phyloP scores from a whole-genome alignment of 2,329 filamentous ascomycete genomes.

The Hypoxylon sp. region DNA sequence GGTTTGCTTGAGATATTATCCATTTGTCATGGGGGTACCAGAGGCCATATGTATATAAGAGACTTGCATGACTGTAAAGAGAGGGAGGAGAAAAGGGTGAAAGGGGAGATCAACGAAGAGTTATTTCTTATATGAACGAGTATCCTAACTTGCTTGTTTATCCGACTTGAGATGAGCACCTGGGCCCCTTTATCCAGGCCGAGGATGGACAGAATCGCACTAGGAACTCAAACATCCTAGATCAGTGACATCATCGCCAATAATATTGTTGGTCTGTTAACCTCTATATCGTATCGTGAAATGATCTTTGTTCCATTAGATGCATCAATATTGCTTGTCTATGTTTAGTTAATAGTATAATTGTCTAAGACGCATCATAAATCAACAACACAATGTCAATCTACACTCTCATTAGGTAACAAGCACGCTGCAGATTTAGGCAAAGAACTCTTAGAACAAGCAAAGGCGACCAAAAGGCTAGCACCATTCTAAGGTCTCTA shows the following conservation, averaged over 20 bases:
- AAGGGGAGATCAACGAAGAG: not conserved
- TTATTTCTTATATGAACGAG: not conserved
- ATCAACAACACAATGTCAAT: not conserved
- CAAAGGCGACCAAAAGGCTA: conserved; percentile 19
- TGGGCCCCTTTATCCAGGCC: not conserved
- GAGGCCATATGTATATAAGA: not conserved
- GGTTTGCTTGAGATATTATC: not conserved
- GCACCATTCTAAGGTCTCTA: conserved; percentile 24
- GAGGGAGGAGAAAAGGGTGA: not conserved
- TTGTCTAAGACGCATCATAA: not conserved
- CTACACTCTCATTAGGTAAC: not conserved
- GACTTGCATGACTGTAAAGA: not conserved
- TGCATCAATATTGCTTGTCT: not conserved
- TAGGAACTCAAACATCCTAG: too few species aligned
- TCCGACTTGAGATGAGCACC: not conserved
- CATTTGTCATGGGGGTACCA: not conserved
- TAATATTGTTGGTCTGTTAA: too few species aligned
- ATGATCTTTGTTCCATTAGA: too few species aligned
- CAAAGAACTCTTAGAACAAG: not conserved
- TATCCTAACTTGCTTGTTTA: not conserved
- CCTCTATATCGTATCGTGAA: not conserved
- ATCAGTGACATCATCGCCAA: too few species aligned
- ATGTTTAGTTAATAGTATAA: not conserved
- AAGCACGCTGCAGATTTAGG: not conserved
- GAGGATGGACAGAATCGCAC: too few species aligned